Conservation (phyloP, 2,329 filamentous ascomycete species). For the Pyricularia pennisetigena region DNA sequence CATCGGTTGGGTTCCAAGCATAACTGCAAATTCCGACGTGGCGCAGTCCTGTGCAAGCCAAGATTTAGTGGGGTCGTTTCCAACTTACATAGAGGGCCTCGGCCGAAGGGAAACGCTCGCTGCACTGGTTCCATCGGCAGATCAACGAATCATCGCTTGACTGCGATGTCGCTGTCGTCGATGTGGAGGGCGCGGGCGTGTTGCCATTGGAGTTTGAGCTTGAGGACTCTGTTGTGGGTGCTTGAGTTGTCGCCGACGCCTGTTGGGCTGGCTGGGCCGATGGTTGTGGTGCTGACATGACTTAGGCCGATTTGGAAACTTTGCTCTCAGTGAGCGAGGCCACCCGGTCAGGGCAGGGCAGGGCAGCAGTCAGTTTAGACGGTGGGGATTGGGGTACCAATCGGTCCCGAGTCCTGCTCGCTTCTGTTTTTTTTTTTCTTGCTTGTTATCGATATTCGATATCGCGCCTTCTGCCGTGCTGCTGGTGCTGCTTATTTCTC, state of each 20-base stretch:
- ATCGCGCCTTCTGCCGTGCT: neutral
- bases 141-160: conserved; percentile 44
- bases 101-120: conserved; percentile 46
- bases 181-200: conserved; percentile 40
- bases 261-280: neutral
- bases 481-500: neutral
- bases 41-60: neutral
- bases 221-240: conserved; percentile 17
- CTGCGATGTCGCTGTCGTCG: conserved; percentile 35
- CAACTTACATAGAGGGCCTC: conserved; percentile 50
- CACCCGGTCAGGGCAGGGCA: neutral
- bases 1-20: neutral
- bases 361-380: neutral
- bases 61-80: neutral
- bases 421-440: neutral
- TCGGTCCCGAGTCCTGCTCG: neutral
- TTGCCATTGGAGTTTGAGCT: conserved; percentile 37
- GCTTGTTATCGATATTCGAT: too few relatives aligned
- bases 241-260: conserved; percentile 7
- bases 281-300: neutral
- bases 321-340: neutral
- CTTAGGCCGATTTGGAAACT: neutral
- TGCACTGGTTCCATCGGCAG: conserved; percentile 51
- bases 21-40: neutral
- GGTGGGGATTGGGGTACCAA: neutral